Base-by-base conservation (phyloP, 768 basidiomycete genomes). In the Baorangia bicolor region DNA sequence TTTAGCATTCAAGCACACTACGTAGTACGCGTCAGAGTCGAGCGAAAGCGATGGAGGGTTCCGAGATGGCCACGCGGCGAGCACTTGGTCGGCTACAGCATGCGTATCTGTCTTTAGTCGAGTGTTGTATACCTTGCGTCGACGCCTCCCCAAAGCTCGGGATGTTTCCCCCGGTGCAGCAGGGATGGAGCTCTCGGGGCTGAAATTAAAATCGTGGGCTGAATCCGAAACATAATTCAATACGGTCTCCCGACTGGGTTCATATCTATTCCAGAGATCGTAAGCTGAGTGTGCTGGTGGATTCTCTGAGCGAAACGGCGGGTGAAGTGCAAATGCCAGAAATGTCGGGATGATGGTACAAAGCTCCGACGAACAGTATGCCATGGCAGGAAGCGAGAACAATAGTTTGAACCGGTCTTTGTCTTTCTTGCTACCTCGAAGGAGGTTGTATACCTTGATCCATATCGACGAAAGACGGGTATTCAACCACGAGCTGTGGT, bases 341-440 rank as follows among this genome's bases (percentile, higher is more conserved):
- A 77, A 40, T 1, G 66, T 62, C 0, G 64, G 58, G 8, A 72
- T 53, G 18, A 71, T 48, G 5, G 49, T 40, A 2, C 30, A n/a
- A 3, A 47, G 33, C 0, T 41, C 12, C 4, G 59, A 25, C 7
- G 60, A 65, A 6, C 51, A 30, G 47, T 71, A 74, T 9, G 56
- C 63, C 61, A 73, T 61, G 3, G 70, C 59, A n/a, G 70, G 53
- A n/a, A 74, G 54, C 4, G 65, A 62, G 23, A 75, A 75, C 3
- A 61, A 31, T 16, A 74, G 18, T 38, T 14, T 53, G 63, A 38
- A 51, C 59, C 42, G 49, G 56, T 44, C 25, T 0, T 1, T 10
- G 14, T 21, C 4, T 61, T 45, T 21, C 25, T 2, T 10, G 23
- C 54, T 51, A 13, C 11, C 10, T 31, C 65, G 66, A 37, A 64